Conservation (phyloP, 2,329 filamentous ascomycete species). For the Aspergillus versicolor region DNA sequence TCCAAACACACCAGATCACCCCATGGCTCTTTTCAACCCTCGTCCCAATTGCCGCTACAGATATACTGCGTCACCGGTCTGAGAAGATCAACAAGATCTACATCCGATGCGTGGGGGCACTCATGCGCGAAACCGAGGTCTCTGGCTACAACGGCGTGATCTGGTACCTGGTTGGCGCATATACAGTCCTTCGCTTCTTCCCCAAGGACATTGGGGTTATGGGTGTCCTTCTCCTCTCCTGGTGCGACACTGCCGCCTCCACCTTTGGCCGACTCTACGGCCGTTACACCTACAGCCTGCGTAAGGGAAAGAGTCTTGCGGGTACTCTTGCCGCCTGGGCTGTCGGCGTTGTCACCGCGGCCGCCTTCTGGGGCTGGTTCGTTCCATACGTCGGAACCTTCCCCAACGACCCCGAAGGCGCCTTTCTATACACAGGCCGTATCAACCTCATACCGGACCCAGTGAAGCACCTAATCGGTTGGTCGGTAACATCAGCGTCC, state of each 20-base stretch:
- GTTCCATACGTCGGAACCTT: conserved; percentile 68
- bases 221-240: conserved; percentile 84
- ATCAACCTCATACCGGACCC: conserved; percentile 66
- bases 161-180: conserved; percentile 90
- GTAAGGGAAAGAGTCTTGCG: conserved; percentile 86
- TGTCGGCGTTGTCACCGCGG: conserved; percentile 79
- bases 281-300: conserved; percentile 79
- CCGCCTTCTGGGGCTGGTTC: conserved; percentile 84
- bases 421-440: conserved; percentile 78
- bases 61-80: conserved; percentile 80
- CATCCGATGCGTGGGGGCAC: conserved; percentile 76
- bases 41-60: conserved; percentile 78
- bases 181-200: conserved; percentile 79
- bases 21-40: conserved; percentile 79
- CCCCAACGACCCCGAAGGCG: conserved; percentile 65
- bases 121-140: conserved; percentile 97
- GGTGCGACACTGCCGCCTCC: conserved; percentile 96
- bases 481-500: conserved; percentile 43
- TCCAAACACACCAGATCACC: conserved; percentile 74
- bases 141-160: conserved; percentile 95
- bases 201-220: conserved; percentile 92
- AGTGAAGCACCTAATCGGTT: conserved; percentile 60
- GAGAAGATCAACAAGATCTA: conserved; percentile 82
- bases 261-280: conserved; percentile 91
- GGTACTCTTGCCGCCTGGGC: conserved; percentile 81